These are phyloP conservation scores for Barbarea vulgaris DNA, from an alignment of 345 rosid species.

Conservation along the genomic window DNA sequence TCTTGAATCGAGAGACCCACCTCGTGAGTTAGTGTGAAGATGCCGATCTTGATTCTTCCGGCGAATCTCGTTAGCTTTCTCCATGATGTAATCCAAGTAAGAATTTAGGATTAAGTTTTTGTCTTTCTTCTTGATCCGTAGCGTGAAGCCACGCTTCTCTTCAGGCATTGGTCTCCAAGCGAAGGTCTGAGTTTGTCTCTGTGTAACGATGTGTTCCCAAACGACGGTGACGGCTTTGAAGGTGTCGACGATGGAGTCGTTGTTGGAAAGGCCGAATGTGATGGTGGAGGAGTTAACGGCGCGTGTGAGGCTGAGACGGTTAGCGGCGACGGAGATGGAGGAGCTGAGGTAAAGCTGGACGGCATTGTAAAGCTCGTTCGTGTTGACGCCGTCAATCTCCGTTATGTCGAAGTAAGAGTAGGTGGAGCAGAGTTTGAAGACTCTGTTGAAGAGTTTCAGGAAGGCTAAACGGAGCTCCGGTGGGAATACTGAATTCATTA, in stretches of 20 bases:
- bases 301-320: slow-evolving; percentile 33
- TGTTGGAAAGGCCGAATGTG: slow-evolving; percentile 33
- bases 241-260: slow-evolving; percentile 33
- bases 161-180: slow-evolving; percentile 33
- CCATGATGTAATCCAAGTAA: slow-evolving; percentile 28
- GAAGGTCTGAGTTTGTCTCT: slow-evolving; percentile 23
- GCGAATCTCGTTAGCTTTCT: slow-evolving; percentile 27
- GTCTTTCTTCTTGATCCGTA: slow-evolving; percentile 36
- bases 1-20: slow-evolving; percentile 18
- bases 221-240: slow-evolving; percentile 25
- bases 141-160: slow-evolving; percentile 36
- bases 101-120: background rate
- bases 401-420: slow-evolving; percentile 86
- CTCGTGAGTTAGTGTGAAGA: slow-evolving; percentile 32
- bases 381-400: slow-evolving; percentile 89
- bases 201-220: slow-evolving; percentile 34
- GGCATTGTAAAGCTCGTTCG: slow-evolving; percentile 96
- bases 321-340: slow-evolving; percentile 49
- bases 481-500: slow-evolving; percentile 24
- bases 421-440: slow-evolving; percentile 34
- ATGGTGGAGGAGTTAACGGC: slow-evolving; percentile 31
- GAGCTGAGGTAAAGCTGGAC: slow-evolving; percentile 85
- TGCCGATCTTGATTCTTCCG: slow-evolving; percentile 34
- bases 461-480: slow-evolving; percentile 32
- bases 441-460: slow-evolving; percentile 14